Evolutionary conservation across 176 grass and related monocot genomes (phyloP).

Genomic region (Eragrostis curvula): DNA sequence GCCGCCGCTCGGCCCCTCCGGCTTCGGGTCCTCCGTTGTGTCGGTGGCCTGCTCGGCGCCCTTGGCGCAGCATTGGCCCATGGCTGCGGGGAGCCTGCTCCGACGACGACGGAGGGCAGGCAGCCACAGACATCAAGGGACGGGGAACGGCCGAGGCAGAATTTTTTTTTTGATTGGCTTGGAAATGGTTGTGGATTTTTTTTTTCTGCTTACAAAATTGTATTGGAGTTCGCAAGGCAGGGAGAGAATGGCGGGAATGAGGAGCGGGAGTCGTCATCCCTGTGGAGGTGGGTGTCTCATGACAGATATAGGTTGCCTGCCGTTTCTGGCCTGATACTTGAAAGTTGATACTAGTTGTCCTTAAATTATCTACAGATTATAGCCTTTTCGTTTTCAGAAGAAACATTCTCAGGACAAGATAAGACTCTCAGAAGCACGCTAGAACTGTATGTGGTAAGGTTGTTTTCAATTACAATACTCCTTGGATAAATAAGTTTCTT

Average conservation of each 20-base stretch:
- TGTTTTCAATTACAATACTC: too few relatives aligned
- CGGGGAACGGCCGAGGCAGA: not conserved
- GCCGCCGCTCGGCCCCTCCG: not conserved
- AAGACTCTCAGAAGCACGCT: too few relatives aligned
- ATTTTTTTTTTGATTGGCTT: constrained; percentile 15
- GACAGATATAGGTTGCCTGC: constrained; percentile 17
- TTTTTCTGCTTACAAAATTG: not conserved
- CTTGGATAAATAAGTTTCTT: too few relatives aligned
- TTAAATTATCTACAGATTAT: too few relatives aligned
- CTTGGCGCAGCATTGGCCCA: constrained; percentile 70
- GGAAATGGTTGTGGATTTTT: not conserved
- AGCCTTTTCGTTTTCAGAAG: too few relatives aligned
- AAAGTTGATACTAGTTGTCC: too few relatives aligned
- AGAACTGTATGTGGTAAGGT: too few relatives aligned
- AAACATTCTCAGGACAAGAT: too few relatives aligned
- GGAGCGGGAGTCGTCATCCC: not conserved
- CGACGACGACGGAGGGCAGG: constrained; percentile 7
- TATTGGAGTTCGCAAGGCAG: constrained; percentile 2
- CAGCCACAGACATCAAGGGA: constrained; percentile 34
- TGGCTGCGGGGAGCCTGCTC: constrained; percentile 33
- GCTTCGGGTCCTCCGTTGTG: not conserved
- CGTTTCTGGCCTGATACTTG: not conserved
- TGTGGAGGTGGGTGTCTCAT: not conserved
- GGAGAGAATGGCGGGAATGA: constrained; percentile 45
- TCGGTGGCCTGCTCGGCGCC: constrained; percentile 2